Base-by-base conservation (phyloP, 352 stramenopile species). In the Phytophthora pini region DNA sequence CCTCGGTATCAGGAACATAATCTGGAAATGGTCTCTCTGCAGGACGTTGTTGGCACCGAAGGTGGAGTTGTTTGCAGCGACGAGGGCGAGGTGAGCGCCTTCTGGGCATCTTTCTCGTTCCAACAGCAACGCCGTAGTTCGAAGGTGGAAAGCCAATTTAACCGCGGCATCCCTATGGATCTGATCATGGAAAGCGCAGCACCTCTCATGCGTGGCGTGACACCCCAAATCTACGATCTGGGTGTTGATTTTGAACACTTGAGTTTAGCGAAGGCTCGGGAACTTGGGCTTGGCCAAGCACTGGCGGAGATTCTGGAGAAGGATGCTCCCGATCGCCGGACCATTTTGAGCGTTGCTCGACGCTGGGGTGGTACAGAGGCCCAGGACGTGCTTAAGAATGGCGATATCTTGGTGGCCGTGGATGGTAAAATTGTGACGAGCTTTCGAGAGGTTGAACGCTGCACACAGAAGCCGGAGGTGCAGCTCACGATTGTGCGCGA, bases 71-170 rank as follows among this genome's bases (percentile, higher is more conserved):
- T 96, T 26, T 94, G 76, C 49, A 91, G 85, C 41, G 61, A 77
- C 0, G 68, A 87, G 5, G 88, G 88, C 1, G 75, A 82, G 10
- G 85, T 96, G 1, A 80, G 90, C 45, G 90, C 88, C 0, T 94
- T 97, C 32, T 96, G 89, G 88, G 84, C 79, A 26, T 96, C 87
- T 12, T 97, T 97, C 47, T 94, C 88, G 12, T 95, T 89, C 47
- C 88, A 95, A 56, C 88, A 95, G 56, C 85, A 90, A 44, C 72
- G 70, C 11, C 76, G 80, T 41, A 87, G 76, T 9, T 80, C 84
- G 26, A 92, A 93, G 36, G 88, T 94, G 8, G 88, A 97, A 57
- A 91, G 80, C 40, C 84, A 95, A 41, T 95, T 95, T 32, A 97
- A 88, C 43, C 83, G 87, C 24, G 89, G 89, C 31, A 95, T 97